Base-by-base conservation (phyloP, 2,329 filamentous ascomycete genomes). In the Alternaria ethzedia region DNA sequence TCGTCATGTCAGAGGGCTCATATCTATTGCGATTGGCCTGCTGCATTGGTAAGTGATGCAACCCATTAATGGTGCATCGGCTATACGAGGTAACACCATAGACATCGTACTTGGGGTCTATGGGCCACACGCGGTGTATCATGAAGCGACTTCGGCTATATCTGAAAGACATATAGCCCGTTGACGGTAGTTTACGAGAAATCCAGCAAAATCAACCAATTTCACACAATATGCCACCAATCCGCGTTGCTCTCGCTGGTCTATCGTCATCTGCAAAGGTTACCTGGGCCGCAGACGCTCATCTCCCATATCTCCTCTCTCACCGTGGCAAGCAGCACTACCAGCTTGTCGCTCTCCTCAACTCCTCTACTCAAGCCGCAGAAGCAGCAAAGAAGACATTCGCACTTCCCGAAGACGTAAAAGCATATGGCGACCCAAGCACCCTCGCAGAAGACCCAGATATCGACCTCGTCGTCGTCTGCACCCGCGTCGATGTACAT, bases 221-320 rank as follows among this genome's bases (percentile, higher is more conserved):
- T 3, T 17, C 17, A 41, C 36, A 2, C 8, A 52, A n/a, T 4
- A 85, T 86, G 83, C 71, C 84, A 41, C 85, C 82, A 10, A 87
- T 88, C 62, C 84, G 86, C 56, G 77, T 86, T 15, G 88, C 83
- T 28, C 80, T 90, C n/a, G 81, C 89, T 61, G 88, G 87, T 49
- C 85, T 89, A 56, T 88, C 86, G 2, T 78, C 84, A 57, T 80
- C 81, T 2, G 83, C 85, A 54, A 81, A 81, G 28, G 83, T 82
- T 5, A 83, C 83, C 0, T 90, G 88, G 88, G 87, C 86, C 3
- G 81, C 79, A 30, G 68, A 72, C 25, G 86, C 85, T 3, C 88
- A 90, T 69, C 82, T 90, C 0, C 87, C 89, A 0, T 89, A 89
- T 71, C 84, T 90, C 3, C 85, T 85, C 0, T 75, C 82, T 0